Evolutionary conservation across 257 asterid genomes (phyloP).

Genomic region (Solanum neorickii): DNA sequence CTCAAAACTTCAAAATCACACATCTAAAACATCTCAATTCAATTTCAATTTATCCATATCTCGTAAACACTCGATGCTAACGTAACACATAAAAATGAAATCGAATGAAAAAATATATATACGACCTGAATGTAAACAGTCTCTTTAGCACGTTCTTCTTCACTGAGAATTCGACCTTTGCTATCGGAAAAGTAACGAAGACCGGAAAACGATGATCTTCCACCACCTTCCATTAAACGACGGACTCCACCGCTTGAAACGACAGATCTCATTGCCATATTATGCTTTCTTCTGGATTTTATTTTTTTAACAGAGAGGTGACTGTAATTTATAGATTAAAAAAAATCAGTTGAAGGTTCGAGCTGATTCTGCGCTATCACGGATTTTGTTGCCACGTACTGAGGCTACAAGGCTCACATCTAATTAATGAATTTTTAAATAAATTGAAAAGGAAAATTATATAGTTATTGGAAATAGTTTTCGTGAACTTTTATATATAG

Average conservation of each 20-base stretch:
- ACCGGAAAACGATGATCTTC: constrained; percentile 22
- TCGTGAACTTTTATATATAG: no score
- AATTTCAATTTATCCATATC: background rate
- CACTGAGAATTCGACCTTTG: constrained; percentile 63
- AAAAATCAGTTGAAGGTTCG: background rate
- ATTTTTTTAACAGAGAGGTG: background rate
- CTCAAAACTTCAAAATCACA: background rate
- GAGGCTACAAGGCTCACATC: background rate
- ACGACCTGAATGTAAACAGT: constrained; percentile 62
- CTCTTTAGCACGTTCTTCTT: constrained; percentile 88
- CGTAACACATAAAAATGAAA: background rate
- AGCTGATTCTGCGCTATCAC: background rate
- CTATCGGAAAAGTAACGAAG: constrained; percentile 46
- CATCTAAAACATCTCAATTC: background rate
- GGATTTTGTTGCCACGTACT: background rate
- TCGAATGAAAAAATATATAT: background rate
- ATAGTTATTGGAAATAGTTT: no score
- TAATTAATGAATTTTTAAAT: background rate
- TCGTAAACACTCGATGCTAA: background rate
- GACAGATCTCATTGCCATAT: constrained; percentile 36
- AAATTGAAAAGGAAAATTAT: no score
- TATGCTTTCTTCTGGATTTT: background rate
- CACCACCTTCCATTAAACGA: constrained; percentile 28
- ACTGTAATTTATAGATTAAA: background rate
- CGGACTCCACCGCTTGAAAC: constrained; percentile 16